These are phyloP conservation scores for Kuraishia ogatae DNA, from an alignment of 805 yeast species.

Conservation along the genomic window DNA sequence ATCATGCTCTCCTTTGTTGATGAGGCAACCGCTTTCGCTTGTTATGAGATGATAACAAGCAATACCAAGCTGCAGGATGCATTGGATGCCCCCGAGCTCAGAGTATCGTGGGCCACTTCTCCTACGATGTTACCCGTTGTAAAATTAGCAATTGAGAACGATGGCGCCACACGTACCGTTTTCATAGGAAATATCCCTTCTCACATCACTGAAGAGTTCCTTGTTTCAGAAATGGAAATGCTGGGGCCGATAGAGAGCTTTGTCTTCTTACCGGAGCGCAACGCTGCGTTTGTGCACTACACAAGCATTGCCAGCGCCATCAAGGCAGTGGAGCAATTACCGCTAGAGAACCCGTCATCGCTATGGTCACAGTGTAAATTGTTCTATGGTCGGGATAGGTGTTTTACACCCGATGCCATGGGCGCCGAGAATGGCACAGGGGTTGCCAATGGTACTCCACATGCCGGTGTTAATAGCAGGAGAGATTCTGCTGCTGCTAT, in stretches of 20 bases:
- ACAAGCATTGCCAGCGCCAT: constrained; percentile 38
- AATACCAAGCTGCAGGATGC: constrained; percentile 13
- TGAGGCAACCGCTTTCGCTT: constrained; percentile 10
- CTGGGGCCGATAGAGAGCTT: constrained; percentile 34
- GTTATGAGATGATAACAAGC: constrained; percentile 10
- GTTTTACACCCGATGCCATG: constrained; percentile 4
- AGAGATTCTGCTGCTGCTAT: background rate
- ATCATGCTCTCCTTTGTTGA: constrained; percentile 18
- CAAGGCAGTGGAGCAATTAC: constrained; percentile 30
- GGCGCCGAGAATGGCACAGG: background rate
- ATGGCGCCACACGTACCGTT: constrained; percentile 18
- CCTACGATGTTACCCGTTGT: constrained; percentile 19
- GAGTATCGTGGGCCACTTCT: constrained; percentile 20
- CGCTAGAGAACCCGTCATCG: constrained; percentile 12
- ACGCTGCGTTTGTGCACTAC: constrained; percentile 27
- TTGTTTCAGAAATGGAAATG: constrained; percentile 23
- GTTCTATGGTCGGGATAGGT: constrained; percentile 21
- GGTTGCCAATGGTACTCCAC: background rate
- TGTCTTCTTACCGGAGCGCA: constrained; percentile 13
- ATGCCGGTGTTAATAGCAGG: background rate
- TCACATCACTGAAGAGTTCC: constrained; percentile 11
- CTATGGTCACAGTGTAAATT: constrained; percentile 14
- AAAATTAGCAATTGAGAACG: constrained; percentile 17
- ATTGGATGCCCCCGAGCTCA: constrained; percentile 29
- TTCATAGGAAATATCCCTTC: constrained; percentile 17